These are phyloP conservation scores for Pirum gemmata DNA, from an alignment of 78 protist genomes.

Conservation along the genomic window DNA sequence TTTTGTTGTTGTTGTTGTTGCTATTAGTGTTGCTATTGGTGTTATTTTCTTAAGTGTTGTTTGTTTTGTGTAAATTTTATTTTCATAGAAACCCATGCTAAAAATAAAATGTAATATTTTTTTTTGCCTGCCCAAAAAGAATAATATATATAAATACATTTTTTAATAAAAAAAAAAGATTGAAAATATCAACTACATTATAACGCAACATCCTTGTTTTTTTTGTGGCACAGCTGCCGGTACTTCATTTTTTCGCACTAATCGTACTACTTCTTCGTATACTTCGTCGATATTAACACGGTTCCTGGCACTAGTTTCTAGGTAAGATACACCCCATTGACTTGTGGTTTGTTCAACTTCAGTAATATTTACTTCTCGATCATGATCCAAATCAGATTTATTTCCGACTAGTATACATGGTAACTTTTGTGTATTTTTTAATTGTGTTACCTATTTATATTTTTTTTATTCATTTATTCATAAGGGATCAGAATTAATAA, in stretches of 20 bases:
- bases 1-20: too few species aligned
- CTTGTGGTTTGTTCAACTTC: slow-evolving; percentile 31
- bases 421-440: slow-evolving; percentile 45
- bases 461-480: slow-evolving; percentile 41
- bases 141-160: too few species aligned
- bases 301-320: slow-evolving; percentile 62
- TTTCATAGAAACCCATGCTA: too few species aligned
- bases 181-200: too few species aligned
- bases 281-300: slow-evolving; percentile 59
- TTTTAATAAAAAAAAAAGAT: too few species aligned
- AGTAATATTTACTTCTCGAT: slow-evolving; percentile 60
- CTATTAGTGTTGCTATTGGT: too few species aligned
- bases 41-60: too few species aligned
- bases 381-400: slow-evolving; percentile 78
- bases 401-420: slow-evolving; percentile 65
- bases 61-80: too few species aligned
- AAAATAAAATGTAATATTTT: too few species aligned
- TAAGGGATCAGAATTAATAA: slow-evolving; percentile 53
- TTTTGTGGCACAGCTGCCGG: neutral
- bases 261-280: slow-evolving; percentile 58
- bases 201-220: neutral
- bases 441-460: slow-evolving; percentile 56
- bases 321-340: slow-evolving; percentile 35
- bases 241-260: slow-evolving; percentile 34
- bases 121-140: too few species aligned